Base-by-base conservation (phyloP, 148 eudicot genomes). In the Rhododendron vialii region DNA sequence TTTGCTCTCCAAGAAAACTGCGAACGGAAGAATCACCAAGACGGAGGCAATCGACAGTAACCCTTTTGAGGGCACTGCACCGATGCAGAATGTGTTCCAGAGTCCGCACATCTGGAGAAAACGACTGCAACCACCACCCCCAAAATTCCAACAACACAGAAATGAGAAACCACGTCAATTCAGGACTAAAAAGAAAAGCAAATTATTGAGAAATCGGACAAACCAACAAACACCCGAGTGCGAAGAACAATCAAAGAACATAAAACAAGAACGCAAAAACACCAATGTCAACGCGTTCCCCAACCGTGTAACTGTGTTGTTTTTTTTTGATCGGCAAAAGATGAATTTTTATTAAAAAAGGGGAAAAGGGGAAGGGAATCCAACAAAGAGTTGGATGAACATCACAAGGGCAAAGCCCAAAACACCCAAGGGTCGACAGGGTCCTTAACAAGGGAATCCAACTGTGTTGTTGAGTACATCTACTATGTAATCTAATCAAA, bases 41-140 rank as follows among this genome's bases (percentile, higher is more conserved):
- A 13, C 85, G 89, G 35, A 92, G 90, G 84, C 94, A 92, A 84
- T 92, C 90, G 51, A 92, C 45, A 15, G 91, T 87, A 20, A 92
- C 30, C 61, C 67, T 86, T 82, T 83, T 89, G 24, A 84, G 84
- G 48, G 74, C 85, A 47, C 84, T 48, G 81, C 88, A 80, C 63
- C 87, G 88, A 53, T 38, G 26, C 20, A 84, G 20, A 67, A 90
- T 84, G 43, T 30, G 85, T 82, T 84, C 76, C 50, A 89, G 81
- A 83, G 90, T 82, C 85, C 55, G 74, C 33, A 14, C 74, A 86
- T 90, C 89, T 35, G 88, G 88, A 63, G 92, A 92, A 87, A 90
- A 88, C 57, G 35, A 89, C 94, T 92, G 82, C 22, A 14, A 5
- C 74, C 84, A 77, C 77, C 82, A 65, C 84, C 48, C 22, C 78